phyloP scores from a whole-genome alignment of 1,139 yeast genomes.

The Zygoascus sp. region DNA sequence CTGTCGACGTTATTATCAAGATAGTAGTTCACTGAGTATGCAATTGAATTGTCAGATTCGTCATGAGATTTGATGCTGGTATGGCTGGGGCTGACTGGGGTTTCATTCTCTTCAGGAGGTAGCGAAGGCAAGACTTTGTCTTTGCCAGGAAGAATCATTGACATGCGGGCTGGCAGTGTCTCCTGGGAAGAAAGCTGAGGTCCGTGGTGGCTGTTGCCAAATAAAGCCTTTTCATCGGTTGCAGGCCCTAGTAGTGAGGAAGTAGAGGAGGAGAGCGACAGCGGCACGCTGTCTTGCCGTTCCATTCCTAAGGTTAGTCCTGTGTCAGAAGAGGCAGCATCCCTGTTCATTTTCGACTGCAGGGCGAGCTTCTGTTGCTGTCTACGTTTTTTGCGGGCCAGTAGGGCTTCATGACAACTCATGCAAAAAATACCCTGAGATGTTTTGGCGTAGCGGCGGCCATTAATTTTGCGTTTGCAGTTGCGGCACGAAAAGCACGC shows the following conservation, averaged over 20 bases:
- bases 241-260: too few species aligned
- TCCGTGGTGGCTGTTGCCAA: not conserved
- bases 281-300: not conserved
- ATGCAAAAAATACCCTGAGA: constrained; percentile 92
- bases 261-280: not conserved
- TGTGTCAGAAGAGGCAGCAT: too few species aligned
- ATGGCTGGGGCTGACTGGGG: not conserved
- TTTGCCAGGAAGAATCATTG: constrained; percentile 10
- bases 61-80: not conserved
- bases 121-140: constrained; percentile 32
- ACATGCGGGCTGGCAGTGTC: constrained; percentile 4
- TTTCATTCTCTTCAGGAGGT: constrained; percentile 17
- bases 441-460: constrained; percentile 86
- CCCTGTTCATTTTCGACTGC: constrained; percentile 12
- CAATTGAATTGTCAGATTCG: not conserved
- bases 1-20: not conserved
- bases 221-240: too few species aligned
- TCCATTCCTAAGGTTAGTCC: not conserved
- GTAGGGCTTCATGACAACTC: constrained; percentile 81
- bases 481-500: constrained; percentile 87
- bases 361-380: constrained; percentile 12
- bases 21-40: not conserved
- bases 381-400: constrained; percentile 52
- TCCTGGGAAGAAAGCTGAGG: constrained; percentile 1
- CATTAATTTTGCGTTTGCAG: constrained; percentile 84